phyloP scores from a whole-genome alignment of 805 yeast genomes.

The Spathaspora arborariae region DNA sequence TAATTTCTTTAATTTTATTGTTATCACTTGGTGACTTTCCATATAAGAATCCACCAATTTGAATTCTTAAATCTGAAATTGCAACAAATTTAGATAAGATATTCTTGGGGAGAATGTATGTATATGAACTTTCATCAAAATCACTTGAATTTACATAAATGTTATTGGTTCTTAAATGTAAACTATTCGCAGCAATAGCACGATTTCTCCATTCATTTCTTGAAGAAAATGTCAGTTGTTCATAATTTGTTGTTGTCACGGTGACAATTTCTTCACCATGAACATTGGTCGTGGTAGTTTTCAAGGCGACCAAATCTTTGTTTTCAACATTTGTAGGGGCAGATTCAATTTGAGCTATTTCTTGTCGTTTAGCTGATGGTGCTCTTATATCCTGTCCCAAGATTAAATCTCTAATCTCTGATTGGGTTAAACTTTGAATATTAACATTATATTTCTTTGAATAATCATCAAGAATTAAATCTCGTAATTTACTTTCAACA shows the following conservation, averaged over 20 bases:
- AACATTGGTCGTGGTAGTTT: constrained; percentile 79
- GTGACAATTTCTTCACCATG: constrained; percentile 97
- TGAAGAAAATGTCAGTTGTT: constrained; percentile 77
- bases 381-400: constrained; percentile 92
- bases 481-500: constrained; percentile 84
- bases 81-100: constrained; percentile 71
- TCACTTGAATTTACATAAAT: constrained; percentile 71
- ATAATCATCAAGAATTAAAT: constrained; percentile 80
- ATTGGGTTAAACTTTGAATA: constrained; percentile 82
- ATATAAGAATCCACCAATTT: constrained; percentile 75
- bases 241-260: constrained; percentile 86
- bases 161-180: constrained; percentile 68
- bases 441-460: constrained; percentile 83
- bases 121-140: constrained; percentile 52
- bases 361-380: constrained; percentile 84
- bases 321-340: constrained; percentile 43
- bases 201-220: constrained; percentile 87
- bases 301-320: constrained; percentile 65
- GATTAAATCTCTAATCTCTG: constrained; percentile 90
- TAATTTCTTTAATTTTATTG: constrained; percentile 75
- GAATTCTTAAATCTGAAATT: constrained; percentile 76
- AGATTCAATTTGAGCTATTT: constrained; percentile 66
- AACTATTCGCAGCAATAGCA: constrained; percentile 72
- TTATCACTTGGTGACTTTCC: constrained; percentile 79
- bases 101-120: constrained; percentile 81